Evolutionary conservation across 176 grass and related monocot genomes (phyloP).

Genomic region (bread wheat (Triticum aestivum)): IWGSC_CS_RefSeq_v2.1 NC_057798.1:789021819-789022318

Average conservation of each 20-base stretch:
- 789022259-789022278: background rate
- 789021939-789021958: background rate
- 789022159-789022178: background rate
- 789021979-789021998: background rate
- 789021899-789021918: slow-evolving; percentile 84
- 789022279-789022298: slow-evolving; percentile 89
- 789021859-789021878: slow-evolving; percentile 90
- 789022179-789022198: background rate
- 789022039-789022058: slow-evolving; percentile 96
- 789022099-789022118: slow-evolving; percentile 73
- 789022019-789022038: slow-evolving; percentile 72
- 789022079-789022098: slow-evolving; percentile 55
- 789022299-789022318: slow-evolving; percentile 77
- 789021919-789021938: slow-evolving; percentile 72
- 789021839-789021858: slow-evolving; percentile 91
- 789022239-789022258: background rate
- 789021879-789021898: slow-evolving; percentile 94
- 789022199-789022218: background rate
- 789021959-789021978: background rate
- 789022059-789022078: slow-evolving; percentile 93
- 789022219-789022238: background rate
- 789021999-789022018: slow-evolving; percentile 45
- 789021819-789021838: slow-evolving; percentile 91
- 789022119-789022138: slow-evolving; percentile 83
- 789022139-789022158: slow-evolving; percentile 47